Evolutionary conservation across 805 yeast genomes (phyloP).

Genomic region (Yamadazyma sp.): DNA sequence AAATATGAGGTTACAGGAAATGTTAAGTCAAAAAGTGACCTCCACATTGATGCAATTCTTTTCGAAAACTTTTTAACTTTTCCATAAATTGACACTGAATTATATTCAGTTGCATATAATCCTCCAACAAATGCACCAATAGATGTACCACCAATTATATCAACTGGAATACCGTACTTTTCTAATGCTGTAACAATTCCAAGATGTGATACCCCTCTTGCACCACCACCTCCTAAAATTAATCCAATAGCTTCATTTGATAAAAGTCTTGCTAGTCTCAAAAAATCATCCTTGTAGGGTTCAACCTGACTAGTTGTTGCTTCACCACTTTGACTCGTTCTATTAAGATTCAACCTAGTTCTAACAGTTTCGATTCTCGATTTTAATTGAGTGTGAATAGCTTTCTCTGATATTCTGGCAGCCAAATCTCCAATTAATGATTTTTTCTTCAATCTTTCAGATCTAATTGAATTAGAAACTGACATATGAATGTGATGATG

Average conservation of each 20-base stretch:
- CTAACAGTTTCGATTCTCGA: constrained; percentile 30
- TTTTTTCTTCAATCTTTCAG: constrained; percentile 10
- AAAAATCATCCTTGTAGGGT: constrained; percentile 80
- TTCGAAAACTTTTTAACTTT: constrained; percentile 83
- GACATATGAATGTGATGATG: constrained; percentile 89
- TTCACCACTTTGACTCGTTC: constrained; percentile 18
- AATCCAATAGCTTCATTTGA: constrained; percentile 94
- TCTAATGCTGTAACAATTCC: constrained; percentile 91
- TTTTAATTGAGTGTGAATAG: constrained; percentile 31
- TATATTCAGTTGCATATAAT: constrained; percentile 87
- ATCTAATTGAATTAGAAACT: constrained; percentile 17
- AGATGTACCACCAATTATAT: constrained; percentile 92
- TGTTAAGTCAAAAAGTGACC: constrained; percentile 78
- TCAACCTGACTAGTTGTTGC: constrained; percentile 28
- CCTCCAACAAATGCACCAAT: constrained; percentile 97
- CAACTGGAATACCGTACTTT: constrained; percentile 90
- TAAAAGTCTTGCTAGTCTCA: constrained; percentile 81
- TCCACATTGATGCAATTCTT: constrained; percentile 81
- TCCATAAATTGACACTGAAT: constrained; percentile 86
- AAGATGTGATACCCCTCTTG: constrained; percentile 88
- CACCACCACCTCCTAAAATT: constrained; percentile 97
- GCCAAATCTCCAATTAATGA: constrained; percentile 34
- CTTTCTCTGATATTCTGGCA: constrained; percentile 26
- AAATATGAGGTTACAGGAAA: constrained; percentile 93
- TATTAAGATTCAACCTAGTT: constrained; percentile 23